These are phyloP conservation scores for Tricholoma sp. DNA, from an alignment of 768 basidiomycete genomes.

Conservation along the genomic window DNA sequence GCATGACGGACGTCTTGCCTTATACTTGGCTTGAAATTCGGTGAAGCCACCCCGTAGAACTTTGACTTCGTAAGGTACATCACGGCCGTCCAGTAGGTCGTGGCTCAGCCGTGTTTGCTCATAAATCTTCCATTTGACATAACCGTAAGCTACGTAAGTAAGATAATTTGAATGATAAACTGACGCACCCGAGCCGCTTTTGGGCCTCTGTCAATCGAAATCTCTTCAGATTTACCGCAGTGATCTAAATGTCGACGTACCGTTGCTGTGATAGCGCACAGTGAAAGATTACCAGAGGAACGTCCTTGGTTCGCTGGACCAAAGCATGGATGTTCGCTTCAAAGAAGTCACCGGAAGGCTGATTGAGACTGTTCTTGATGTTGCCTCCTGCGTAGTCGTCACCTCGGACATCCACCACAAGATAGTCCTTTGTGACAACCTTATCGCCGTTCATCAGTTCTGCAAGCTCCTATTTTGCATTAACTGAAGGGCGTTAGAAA, in stretches of 20 bases:
- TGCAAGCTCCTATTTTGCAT: constrained; percentile 54
- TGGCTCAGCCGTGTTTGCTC: constrained; percentile 49
- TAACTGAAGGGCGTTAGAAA: neutral
- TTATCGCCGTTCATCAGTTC: constrained; percentile 63
- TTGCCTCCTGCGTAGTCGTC: constrained; percentile 77
- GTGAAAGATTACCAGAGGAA: constrained; percentile 70
- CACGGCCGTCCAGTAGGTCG: constrained; percentile 31
- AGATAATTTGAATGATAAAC: neutral
- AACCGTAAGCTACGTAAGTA: neutral
- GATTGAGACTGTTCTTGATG: constrained; percentile 58
- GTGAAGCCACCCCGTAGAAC: constrained; percentile 72
- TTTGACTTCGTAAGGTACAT: constrained; percentile 47
- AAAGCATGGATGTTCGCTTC: constrained; percentile 48
- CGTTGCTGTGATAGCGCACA: constrained; percentile 73
- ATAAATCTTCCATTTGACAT: constrained; percentile 46
- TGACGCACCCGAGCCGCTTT: constrained; percentile 63
- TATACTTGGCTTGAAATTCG: constrained; percentile 65
- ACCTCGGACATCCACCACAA: constrained; percentile 83
- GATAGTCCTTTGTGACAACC: constrained; percentile 56
- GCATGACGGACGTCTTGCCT: constrained; percentile 31
- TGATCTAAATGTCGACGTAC: constrained; percentile 35
- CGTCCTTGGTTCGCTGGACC: constrained; percentile 52
- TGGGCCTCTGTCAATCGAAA: constrained; percentile 50
- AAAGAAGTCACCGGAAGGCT: constrained; percentile 59
- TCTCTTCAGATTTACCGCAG: constrained; percentile 4